Evolutionary conservation across 1,284 basidiomycete genomes (phyloP), one percentile per base, ranked within the genome.

Genomic region (Trichosporon sp.): DNA sequence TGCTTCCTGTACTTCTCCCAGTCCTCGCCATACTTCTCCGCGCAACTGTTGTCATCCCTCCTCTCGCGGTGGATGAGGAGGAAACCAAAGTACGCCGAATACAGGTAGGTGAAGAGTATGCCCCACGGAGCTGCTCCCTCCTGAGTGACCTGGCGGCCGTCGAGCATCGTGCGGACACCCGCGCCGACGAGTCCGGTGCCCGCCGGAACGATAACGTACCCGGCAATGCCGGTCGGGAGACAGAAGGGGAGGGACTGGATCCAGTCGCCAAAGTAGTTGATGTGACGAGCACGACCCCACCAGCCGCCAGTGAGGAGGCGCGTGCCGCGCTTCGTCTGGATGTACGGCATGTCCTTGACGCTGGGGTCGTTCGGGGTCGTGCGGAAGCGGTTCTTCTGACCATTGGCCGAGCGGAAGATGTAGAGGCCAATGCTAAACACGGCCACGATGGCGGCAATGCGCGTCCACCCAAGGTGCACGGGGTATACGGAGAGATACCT

Each of bases 241-340:
- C 68, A 69, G 38, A 69, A 69, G 1, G 68, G 68, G 8, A 69
- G 48, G 2, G 68, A 65, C 46, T 69, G 68, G n/a, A 69, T 51
- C 68, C 68, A 69, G 63, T 69, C 68, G 12, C 68, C 68, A n/a
- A 69, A 65, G 46, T 69, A 69, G 68, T 69, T 69, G 68, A 69
- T 69, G 48, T 65, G 68, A 7, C 68, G 61, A n/a, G 68, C 26
- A 1, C 38, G 43, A 12, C 68, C 68, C 68, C 68, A 69, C 68
- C 68, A 69, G 2, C 68, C 68, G 46, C 68, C 68, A 6, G 68
- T 65, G 19, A 69, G 68, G 48, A 69, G 68, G 7, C 63, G 26
- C 11, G 68, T 69, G 32, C 68, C 68, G 19, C 68, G 68, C 63
- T 69, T 65, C 10, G 68, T 69, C 46, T 65, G 61, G 46, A 69